Base-by-base conservation (phyloP, 768 basidiomycete genomes). In the Pilatotrama ljubarskyi region DNA sequence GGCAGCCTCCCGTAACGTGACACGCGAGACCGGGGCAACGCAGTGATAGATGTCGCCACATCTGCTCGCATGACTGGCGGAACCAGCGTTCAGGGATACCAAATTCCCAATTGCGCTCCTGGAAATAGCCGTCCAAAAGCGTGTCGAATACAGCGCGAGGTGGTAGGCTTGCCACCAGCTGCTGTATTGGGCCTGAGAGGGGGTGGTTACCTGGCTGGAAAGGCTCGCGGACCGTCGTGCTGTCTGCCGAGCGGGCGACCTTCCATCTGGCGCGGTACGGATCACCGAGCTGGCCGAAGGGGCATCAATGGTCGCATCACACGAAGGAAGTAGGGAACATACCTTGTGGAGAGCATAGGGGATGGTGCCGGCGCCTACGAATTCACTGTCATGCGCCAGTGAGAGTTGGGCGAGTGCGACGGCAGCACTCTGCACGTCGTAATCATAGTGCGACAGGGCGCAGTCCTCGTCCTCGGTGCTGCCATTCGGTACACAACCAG, bases 61-160 rank as follows among this genome's bases (percentile, higher is more conserved):
- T 83, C 49, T 75, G 74, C 24, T 69, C 60, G 51, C 75, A 77
- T 2, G 77, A 72, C n/a, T 68, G 61, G 38, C 69, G 72, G 65
- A 83, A 81, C 80, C 80, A 83, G 20, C 70, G 65, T 63, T 81
- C 77, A 6, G 81, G 79, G 25, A 84, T 76, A 11, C 81, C 80
- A 52, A 77, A 82, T 22, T 78, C 76, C 80, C 80, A 82, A 58
- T 83, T 83, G 49, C 75, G 71, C 44, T 78, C 73, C 18, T 68
- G 61, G 69, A 84, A 82, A 68, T 77, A 84, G 15, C 67, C 54
- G 37, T 62, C 55, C 51, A 71, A 50, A 51, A 66, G 65, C 42
- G 35, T n/a, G 6, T 70, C 60, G 32, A 48, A 22, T n/a, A 37
- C 36, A 9, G 13, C 40, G 15, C 64, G 65, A 9, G 66, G 52